A percentile compares a stretch with the other conserved stretches of the same genome.
phyloP scores from a whole-genome alignment of 345 rosid species.

The Diplotaxis tenuifolia region DNA sequence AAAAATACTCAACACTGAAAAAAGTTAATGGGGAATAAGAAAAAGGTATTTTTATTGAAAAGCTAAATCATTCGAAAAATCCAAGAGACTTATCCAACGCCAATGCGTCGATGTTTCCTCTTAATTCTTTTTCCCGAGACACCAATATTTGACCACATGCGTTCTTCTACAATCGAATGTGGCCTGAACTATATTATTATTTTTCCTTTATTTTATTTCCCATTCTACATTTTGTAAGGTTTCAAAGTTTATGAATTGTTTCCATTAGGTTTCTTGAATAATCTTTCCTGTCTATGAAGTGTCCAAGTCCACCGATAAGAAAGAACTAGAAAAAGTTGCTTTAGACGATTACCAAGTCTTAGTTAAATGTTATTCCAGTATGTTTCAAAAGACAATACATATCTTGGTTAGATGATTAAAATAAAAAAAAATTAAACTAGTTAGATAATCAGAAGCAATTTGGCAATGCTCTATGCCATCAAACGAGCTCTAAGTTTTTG shows the following conservation, averaged over 20 bases:
- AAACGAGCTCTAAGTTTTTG: too few relatives aligned
- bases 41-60: not conserved
- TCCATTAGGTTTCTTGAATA: not conserved
- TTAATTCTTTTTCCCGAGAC: not conserved
- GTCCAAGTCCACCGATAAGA: not conserved
- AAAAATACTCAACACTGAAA: not conserved
- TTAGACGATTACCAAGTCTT: not conserved
- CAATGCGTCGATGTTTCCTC: not conserved
- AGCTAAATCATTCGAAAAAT: not conserved
- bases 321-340: not conserved
- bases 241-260: not conserved
- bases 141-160: slow-evolving; percentile 18
- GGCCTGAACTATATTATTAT: not conserved
- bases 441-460: not conserved
- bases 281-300: not conserved
- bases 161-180: not conserved
- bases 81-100: not conserved
- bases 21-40: not conserved
- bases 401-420: not conserved
- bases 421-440: not conserved
- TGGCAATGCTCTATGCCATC: not conserved
- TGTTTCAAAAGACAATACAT: not conserved
- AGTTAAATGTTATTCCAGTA: not conserved
- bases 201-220: not conserved
- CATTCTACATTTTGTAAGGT: not conserved